Evolutionary conservation across 441 rosid genomes (phyloP), one percentile per base, ranked within the genome.

Genomic region (Mallotus japonicus): DNA sequence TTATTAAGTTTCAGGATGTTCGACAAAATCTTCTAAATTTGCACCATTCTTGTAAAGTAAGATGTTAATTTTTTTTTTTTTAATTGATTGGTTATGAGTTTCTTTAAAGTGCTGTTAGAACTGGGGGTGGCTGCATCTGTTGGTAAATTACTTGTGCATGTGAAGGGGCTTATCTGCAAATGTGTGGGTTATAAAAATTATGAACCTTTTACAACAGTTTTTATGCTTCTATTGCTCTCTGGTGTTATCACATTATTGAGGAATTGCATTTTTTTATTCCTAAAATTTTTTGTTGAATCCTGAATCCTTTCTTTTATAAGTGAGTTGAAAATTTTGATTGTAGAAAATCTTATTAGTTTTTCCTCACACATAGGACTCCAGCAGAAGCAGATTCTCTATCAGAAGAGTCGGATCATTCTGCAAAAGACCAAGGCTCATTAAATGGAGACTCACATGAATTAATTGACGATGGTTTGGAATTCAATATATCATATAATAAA

Each of bases 401-500:
- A 6, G 92, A 83, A 65, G 95, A 81, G 50, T 88, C 87, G 0
- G 93, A 89, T 67, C 85, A 80, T 76, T 88, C 87, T 24, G 83
- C 78, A 64, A 82, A 83, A 77, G 79, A 88, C 70, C 91, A 77
- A 44, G 77, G 75, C 73, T 78, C 76, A 44, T 87, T 83, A 2
- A 89, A 86, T 82, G 88, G 88, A 82, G 90, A 86, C 75, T 83
- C 88, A 62, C 82, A 75, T n/a, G 88, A 85, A 72, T 85, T 86
- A 6, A 72, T 83, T 65, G 87, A 87, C 79, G 92, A 84, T 28
- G 66, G 81, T 46, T 83, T 80, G 70, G 93, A 87, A 84, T 89
- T 90, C 76, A 85, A 78, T 80, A 79, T 95, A 69, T 90, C 92
- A 14, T 92, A 86, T 77, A 87, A 88, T 75, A 87, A 87, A 82